Evolutionary conservation across 164 flowering plant species (phyloP), one percentile per base, ranked within the genome.

Genomic region (Euptelea pleiosperma): DNA sequence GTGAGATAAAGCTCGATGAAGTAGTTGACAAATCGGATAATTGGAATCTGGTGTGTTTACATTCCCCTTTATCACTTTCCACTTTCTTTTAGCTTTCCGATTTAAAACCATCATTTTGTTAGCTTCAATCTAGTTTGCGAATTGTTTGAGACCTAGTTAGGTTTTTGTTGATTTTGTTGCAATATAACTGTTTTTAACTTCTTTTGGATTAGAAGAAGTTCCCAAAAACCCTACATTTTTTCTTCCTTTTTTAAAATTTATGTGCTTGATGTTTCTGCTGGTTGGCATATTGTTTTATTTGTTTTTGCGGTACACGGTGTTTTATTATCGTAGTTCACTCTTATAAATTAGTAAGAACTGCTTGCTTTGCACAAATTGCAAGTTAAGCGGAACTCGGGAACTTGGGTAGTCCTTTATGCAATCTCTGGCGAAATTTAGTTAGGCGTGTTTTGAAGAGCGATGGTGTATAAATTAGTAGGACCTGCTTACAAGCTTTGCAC

Each of bases 381-480:
- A 40, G 25, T 36, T 25, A 29, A 26, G 12, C 30, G 19, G 30
- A 48, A 60, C 39, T n/a, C n/a, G n/a, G n/a, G n/a, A n/a, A n/a
- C n/a, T n/a, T 16, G 18, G 36, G 18, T 47, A 12, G 21, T 22
- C 16, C 48, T 35, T 18, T 60, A 55, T 36, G 33, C 59, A 51
- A 65, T 67, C 69, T 71, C 77, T 62, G 76, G 70, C 55, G 64
- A 65, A 62, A 69, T 70, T 70, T 55, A 61, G 48, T 34, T 68
- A 74, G 70, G 74, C 70, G 69, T 68, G 69, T 63, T 73, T 61
- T 67, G 87, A 75, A 68, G 81, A 42, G 33, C 69, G 74, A 66
- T 72, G 78, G 74, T 75, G 63, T 70, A 48, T 71, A 66, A 61
- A 72, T 81, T 84, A 70, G 82, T 79, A 80, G 80, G 87, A 79